phyloP scores from a whole-genome alignment of 2,329 filamentous ascomycete species.

The Chrysosphaeria jannelii region DNA sequence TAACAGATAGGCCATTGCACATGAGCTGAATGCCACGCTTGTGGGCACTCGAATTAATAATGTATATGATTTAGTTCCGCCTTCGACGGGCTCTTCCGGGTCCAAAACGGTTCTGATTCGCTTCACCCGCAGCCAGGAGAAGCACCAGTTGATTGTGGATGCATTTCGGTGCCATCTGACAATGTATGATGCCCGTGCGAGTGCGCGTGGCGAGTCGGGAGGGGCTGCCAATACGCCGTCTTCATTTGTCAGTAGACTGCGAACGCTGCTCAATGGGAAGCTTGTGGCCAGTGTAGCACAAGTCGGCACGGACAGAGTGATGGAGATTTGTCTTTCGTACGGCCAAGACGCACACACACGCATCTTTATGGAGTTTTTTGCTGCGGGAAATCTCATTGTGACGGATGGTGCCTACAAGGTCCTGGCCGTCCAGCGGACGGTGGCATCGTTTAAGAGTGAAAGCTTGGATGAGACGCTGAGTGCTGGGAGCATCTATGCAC shows the following conservation, averaged over 20 bases:
- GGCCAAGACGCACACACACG: constrained; percentile 66
- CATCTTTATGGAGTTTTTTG: constrained; percentile 85
- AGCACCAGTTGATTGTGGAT: constrained; percentile 76
- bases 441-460: constrained; percentile 5
- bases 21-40: constrained; percentile 58
- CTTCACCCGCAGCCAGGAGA: constrained; percentile 66
- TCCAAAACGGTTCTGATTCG: constrained; percentile 90
- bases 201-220: constrained; percentile 12
- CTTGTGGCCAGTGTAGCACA: constrained; percentile 56
- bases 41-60: constrained; percentile 62
- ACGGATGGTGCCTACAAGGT: constrained; percentile 67
- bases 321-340: constrained; percentile 81
- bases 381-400: constrained; percentile 73
- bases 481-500: constrained; percentile 8
- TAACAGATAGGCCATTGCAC: constrained; percentile 49
- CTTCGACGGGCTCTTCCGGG: constrained; percentile 1
- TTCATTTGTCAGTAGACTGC: constrained; percentile 53
- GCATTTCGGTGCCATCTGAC: constrained; percentile 91
- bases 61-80: constrained; percentile 48
- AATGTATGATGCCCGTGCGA: constrained; percentile 47
- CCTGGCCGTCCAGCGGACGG: constrained; percentile 36
- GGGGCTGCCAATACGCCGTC: constrained; percentile 27
- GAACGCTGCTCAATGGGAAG: constrained; percentile 69
- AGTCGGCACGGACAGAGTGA: constrained; percentile 74
- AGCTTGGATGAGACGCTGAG: constrained; percentile 5